Evolutionary conservation across 192 early-diverging fungal genomes (phyloP).

Genomic region (Coemansia sp.): DNA sequence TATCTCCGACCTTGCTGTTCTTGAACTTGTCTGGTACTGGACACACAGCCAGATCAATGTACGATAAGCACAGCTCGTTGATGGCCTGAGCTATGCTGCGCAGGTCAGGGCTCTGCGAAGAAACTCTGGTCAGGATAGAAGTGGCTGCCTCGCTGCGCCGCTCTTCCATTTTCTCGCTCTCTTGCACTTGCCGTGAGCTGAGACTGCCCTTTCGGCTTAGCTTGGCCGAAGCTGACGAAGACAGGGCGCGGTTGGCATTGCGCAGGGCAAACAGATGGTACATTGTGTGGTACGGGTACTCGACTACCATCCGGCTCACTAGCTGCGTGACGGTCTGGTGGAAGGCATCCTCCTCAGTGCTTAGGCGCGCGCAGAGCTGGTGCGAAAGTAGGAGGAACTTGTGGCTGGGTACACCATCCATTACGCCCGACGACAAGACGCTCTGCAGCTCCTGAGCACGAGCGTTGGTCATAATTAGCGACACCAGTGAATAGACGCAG

Average conservation of each 20-base stretch:
- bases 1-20: conserved; percentile 30
- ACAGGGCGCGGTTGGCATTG: conserved; percentile 46
- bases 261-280: conserved; percentile 53
- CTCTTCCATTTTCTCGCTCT: conserved; percentile 51
- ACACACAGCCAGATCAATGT: conserved; percentile 45
- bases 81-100: conserved; percentile 36
- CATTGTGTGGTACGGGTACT: conserved; percentile 52
- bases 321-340: conserved; percentile 24
- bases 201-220: conserved; percentile 17
- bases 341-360: conserved; percentile 38
- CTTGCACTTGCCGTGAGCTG: conserved; percentile 17
- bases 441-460: conserved; percentile 33
- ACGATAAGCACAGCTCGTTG: conserved; percentile 43
- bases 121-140: conserved; percentile 28
- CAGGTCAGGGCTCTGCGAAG: conserved; percentile 20
- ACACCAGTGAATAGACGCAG: conserved; percentile 44
- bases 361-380: conserved; percentile 56
- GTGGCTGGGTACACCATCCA: conserved; percentile 45
- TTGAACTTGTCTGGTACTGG: conserved; percentile 50
- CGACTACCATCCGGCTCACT: conserved; percentile 43
- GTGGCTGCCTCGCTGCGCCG: conserved; percentile 48
- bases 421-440: conserved; percentile 15
- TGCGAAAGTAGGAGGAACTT: conserved; percentile 54
- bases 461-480: conserved; percentile 49
- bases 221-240: conserved; percentile 5